These are phyloP conservation scores for Flaveria floridana DNA, from an alignment of 140 eudicot genomes.

Conservation along the genomic window DNA sequence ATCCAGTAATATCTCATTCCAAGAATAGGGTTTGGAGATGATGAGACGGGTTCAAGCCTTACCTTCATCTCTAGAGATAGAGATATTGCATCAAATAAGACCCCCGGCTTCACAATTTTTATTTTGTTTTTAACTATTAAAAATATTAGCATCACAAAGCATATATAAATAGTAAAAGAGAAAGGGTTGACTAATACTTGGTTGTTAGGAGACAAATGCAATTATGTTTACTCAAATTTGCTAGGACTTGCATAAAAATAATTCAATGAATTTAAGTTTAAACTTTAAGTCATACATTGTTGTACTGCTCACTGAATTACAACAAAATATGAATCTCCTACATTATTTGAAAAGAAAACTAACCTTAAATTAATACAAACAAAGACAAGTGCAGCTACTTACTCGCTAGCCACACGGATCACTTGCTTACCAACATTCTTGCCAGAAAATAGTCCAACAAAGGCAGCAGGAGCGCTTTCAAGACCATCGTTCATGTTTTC, in stretches of 20 bases:
- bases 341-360: not conserved
- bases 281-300: not conserved
- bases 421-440: slow-evolving; percentile 85
- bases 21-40: no score
- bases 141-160: no score
- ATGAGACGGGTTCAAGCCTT: no score
- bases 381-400: not conserved
- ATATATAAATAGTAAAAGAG: no score
- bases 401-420: slow-evolving; percentile 48
- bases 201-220: no score
- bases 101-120: no score
- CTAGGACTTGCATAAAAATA: not conserved
- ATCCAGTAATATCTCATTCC: no score
- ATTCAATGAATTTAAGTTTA: not conserved
- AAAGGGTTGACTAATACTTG: no score
- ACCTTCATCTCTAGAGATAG: no score
- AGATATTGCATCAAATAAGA: no score
- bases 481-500: slow-evolving; percentile 72
- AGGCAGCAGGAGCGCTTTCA: slow-evolving; percentile 72
- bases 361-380: not conserved
- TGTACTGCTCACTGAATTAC: not conserved
- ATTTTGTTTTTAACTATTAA: no score
- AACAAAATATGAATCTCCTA: not conserved
- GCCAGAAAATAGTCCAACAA: slow-evolving; percentile 77
- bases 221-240: no score